These are phyloP conservation scores for Paecilomyces formosus DNA, from an alignment of 2,329 filamentous ascomycete genomes.

Conservation along the genomic window DNA sequence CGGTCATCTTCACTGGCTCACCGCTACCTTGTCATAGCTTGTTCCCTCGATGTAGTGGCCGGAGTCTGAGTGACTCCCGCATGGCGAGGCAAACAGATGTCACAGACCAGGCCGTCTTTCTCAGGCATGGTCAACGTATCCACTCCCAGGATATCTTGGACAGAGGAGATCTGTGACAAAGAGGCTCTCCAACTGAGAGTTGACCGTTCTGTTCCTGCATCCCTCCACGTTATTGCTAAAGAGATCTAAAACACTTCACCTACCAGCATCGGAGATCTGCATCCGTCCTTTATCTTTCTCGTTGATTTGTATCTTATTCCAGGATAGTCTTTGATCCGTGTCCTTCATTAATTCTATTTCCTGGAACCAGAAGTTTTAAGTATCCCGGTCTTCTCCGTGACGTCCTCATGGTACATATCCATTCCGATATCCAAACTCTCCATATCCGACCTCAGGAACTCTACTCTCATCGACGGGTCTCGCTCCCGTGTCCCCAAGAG, in stretches of 20 bases:
- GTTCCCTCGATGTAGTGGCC: background rate
- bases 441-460: background rate
- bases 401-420: background rate
- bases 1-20: background rate
- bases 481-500: background rate
- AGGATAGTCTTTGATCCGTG: background rate
- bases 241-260: background rate
- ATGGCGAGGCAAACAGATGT: background rate
- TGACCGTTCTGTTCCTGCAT: background rate
- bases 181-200: background rate
- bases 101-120: background rate
- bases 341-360: background rate
- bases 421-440: background rate
- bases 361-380: background rate
- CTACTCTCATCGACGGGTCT: background rate
- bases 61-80: background rate
- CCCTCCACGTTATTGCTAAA: background rate
- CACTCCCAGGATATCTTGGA: background rate
- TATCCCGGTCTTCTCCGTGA: background rate
- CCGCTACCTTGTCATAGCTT: background rate
- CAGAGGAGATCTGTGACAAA: background rate
- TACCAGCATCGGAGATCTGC: background rate
- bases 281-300: background rate
- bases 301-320: background rate
- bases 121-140: background rate